Conservation (phyloP, 345 rosid genomes). For the Eucalyptus melliodora region DNA sequence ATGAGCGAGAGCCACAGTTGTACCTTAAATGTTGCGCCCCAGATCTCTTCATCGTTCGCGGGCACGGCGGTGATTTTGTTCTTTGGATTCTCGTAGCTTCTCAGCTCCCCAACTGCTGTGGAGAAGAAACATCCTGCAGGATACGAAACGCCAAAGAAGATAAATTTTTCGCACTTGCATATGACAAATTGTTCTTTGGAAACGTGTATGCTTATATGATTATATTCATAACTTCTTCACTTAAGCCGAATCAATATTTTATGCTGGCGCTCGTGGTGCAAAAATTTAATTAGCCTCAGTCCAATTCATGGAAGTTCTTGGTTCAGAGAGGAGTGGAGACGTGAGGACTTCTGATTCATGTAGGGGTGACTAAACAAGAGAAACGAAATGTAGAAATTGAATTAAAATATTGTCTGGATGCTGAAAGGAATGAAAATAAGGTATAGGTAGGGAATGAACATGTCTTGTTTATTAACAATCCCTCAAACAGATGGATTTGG, state of each 20-base stretch:
- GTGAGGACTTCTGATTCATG: no score
- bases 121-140: slow-evolving; percentile 81
- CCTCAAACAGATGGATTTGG: no score
- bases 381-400: no score
- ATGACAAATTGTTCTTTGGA: not conserved
- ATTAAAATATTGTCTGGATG: no score
- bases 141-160: not conserved
- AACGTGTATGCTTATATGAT: accelerated
- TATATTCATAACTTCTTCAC: accelerated
- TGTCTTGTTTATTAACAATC: no score
- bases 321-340: no score
- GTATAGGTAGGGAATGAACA: no score
- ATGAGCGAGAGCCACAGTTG: not conserved
- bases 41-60: slow-evolving; percentile 78
- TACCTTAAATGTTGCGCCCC: slow-evolving; percentile 94
- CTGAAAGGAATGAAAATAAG: no score
- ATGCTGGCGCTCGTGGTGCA: no score
- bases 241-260: not conserved
- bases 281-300: no score
- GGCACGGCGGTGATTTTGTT: slow-evolving; percentile 82
- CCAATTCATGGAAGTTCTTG: no score
- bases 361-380: no score
- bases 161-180: not conserved
- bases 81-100: slow-evolving; percentile 88
- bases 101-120: slow-evolving; percentile 65